These are phyloP conservation scores for Penicillium longicatenatum DNA, from an alignment of 495 filamentous ascomycete genomes.

Conservation along the genomic window DNA sequence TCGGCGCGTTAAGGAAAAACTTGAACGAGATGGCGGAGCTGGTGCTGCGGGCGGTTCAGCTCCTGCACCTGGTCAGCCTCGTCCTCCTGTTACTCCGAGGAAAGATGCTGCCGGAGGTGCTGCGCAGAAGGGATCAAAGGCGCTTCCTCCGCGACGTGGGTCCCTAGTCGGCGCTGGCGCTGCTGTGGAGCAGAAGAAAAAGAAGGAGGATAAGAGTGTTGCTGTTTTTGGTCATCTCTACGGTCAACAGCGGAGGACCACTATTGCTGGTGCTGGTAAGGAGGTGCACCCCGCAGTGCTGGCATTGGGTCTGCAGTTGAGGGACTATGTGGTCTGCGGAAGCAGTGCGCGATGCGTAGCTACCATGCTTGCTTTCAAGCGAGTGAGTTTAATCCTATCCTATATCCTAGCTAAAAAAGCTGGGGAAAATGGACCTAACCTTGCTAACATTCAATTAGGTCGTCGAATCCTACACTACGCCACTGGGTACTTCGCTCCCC, in stretches of 20 bases:
- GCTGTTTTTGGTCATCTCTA: slow-evolving; percentile 86
- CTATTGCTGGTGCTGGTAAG: slow-evolving; percentile 73
- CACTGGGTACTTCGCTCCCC: slow-evolving; percentile 75
- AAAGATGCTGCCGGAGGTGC: slow-evolving; percentile 38
- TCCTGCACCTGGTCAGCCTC: slow-evolving; percentile 24
- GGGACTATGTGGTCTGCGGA: slow-evolving; percentile 84
- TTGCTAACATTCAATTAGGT: slow-evolving; percentile 54
- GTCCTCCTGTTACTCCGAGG: slow-evolving; percentile 44
- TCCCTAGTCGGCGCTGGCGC: slow-evolving; percentile 29
- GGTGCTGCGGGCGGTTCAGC: slow-evolving; percentile 27
- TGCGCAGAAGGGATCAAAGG: slow-evolving; percentile 43
- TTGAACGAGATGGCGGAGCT: slow-evolving; percentile 39
- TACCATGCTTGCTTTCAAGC: slow-evolving; percentile 85
- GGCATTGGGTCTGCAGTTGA: slow-evolving; percentile 85
- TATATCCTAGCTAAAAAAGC: slow-evolving; percentile 5
- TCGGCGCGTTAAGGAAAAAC: slow-evolving; percentile 64
- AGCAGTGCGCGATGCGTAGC: slow-evolving; percentile 87
- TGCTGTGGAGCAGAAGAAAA: slow-evolving; percentile 46
- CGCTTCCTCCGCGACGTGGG: slow-evolving; percentile 34
- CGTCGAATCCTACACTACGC: slow-evolving; percentile 88
- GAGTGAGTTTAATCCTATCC: slow-evolving; percentile 53
- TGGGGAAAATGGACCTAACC: too few species aligned
- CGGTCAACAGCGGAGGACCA: slow-evolving; percentile 68
- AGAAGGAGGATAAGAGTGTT: slow-evolving; percentile 68
- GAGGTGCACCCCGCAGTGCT: slow-evolving; percentile 90